phyloP scores from a whole-genome alignment of 2,329 filamentous ascomycete genomes.

The Podosphaera fusca region DNA sequence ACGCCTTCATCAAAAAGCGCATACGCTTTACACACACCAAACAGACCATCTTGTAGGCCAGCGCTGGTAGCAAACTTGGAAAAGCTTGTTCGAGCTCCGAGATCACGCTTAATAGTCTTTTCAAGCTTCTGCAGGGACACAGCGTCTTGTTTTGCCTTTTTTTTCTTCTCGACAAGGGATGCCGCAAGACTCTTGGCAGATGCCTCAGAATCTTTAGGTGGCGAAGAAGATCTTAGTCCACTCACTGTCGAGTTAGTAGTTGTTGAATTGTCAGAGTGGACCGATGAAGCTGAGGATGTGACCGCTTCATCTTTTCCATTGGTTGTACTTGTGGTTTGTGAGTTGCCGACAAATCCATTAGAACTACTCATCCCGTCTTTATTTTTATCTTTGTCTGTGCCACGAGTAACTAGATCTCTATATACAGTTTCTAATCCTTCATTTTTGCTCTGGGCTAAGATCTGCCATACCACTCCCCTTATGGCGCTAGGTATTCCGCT shows the following conservation, averaged over 20 bases:
- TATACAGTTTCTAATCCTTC: slow-evolving; percentile 77
- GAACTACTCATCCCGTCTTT: slow-evolving; percentile 28
- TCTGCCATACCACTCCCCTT: slow-evolving; percentile 96
- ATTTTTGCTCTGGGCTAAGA: slow-evolving; percentile 84
- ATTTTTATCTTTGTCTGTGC: slow-evolving; percentile 50
- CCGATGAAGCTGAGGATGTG: slow-evolving; percentile 61
- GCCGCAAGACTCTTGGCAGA: slow-evolving; percentile 40
- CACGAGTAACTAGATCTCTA: slow-evolving; percentile 52
- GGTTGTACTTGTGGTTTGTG: slow-evolving; percentile 23
- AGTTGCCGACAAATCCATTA: slow-evolving; percentile 16
- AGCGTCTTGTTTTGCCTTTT: slow-evolving; percentile 57
- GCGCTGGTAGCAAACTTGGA: slow-evolving; percentile 86
- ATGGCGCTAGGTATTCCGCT: slow-evolving; percentile 87
- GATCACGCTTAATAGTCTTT: slow-evolving; percentile 72
- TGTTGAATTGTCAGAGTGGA: slow-evolving; percentile 54
- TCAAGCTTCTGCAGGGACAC: slow-evolving; percentile 60
- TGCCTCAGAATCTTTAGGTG: slow-evolving; percentile 38
- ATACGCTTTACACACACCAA: slow-evolving; percentile 93
- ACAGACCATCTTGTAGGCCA: slow-evolving; percentile 78
- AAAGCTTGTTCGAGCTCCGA: slow-evolving; percentile 83
- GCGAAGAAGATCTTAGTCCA: slow-evolving; percentile 29
- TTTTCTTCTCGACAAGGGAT: slow-evolving; percentile 44
- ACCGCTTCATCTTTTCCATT: slow-evolving; percentile 36
- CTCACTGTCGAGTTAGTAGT: slow-evolving; percentile 32
- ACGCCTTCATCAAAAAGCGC: slow-evolving; percentile 85